Evolutionary conservation across 1,139 yeast species (phyloP).

Genomic region (Candida pseudocylindracea): DNA sequence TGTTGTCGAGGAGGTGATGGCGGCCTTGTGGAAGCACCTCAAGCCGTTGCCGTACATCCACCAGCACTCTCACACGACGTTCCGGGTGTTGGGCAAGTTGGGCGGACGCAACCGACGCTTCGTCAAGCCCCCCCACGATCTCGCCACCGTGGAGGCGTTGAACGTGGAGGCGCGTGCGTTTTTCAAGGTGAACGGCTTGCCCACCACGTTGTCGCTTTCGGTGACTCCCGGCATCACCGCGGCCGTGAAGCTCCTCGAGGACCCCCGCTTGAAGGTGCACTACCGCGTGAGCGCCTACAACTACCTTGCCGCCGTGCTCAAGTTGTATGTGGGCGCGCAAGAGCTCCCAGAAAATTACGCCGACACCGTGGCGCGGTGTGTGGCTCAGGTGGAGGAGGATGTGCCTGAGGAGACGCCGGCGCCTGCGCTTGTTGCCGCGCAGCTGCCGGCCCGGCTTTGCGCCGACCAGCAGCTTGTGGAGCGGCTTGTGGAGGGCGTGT

Average conservation of each 20-base stretch:
- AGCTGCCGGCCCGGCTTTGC: slow-evolving; percentile 25
- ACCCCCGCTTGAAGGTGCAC: slow-evolving; percentile 38
- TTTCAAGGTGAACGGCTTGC: slow-evolving; percentile 50
- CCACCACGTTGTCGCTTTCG: slow-evolving; percentile 38
- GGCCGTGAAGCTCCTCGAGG: slow-evolving; percentile 48
- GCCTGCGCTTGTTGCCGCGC: slow-evolving; percentile 19
- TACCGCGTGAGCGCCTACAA: slow-evolving; percentile 61
- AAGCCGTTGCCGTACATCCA: slow-evolving; percentile 87
- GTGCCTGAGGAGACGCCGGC: slow-evolving; percentile 18
- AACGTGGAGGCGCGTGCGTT: slow-evolving; percentile 51
- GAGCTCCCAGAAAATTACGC: slow-evolving; percentile 6
- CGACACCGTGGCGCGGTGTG: slow-evolving; percentile 11
- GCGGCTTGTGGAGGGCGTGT: slow-evolving; percentile 44
- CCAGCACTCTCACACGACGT: slow-evolving; percentile 85
- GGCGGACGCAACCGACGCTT: slow-evolving; percentile 92
- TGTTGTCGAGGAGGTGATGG: slow-evolving; percentile 81
- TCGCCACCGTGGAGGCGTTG: slow-evolving; percentile 30
- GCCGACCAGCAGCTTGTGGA: slow-evolving; percentile 39
- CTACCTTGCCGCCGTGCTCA: slow-evolving; percentile 42
- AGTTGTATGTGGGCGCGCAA: slow-evolving; percentile 28
- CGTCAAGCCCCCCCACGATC: slow-evolving; percentile 47
- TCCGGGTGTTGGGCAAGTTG: slow-evolving; percentile 77
- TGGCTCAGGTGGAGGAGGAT: slow-evolving; percentile 10
- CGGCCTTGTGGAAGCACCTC: slow-evolving; percentile 78
- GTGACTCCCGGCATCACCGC: slow-evolving; percentile 68